These are phyloP conservation scores for Priceomyces medius DNA, from an alignment of 805 yeast species.

Conservation along the genomic window DNA sequence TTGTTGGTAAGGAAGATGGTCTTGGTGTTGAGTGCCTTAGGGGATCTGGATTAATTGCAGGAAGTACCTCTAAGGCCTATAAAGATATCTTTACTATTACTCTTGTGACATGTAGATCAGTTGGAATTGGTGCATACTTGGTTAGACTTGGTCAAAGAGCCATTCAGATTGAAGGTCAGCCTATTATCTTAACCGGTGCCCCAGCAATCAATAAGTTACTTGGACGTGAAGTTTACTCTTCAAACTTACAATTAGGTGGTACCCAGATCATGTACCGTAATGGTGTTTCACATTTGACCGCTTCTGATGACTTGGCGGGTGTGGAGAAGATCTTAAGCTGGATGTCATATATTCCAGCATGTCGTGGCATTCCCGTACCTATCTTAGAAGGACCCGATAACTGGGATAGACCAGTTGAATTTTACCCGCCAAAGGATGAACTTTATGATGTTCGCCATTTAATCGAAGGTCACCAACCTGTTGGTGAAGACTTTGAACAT, in stretches of 20 bases:
- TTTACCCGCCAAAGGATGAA: conserved; percentile 66
- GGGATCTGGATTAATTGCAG: conserved; percentile 98
- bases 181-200: conserved; percentile 97
- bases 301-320: conserved; percentile 95
- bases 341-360: conserved; percentile 93
- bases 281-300: conserved; percentile 98
- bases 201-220: conserved; percentile 96
- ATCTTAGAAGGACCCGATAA: conserved; percentile 74
- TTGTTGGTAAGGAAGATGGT: conserved; percentile 94
- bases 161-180: conserved; percentile 98
- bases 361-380: conserved; percentile 88
- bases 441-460: conserved; percentile 92
- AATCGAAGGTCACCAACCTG: conserved; percentile 79
- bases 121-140: conserved; percentile 99
- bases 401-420: conserved; percentile 94
- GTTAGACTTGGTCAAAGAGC: conserved; percentile 99
- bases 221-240: conserved; percentile 96
- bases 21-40: conserved; percentile 97
- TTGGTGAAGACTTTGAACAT: conserved; percentile 66
- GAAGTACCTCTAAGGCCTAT: conserved; percentile 97
- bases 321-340: conserved; percentile 91
- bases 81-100: conserved; percentile 96
- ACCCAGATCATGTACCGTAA: conserved; percentile 97
- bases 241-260: conserved; percentile 97
- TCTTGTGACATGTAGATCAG: conserved; percentile 99